Percentiles rank a stretch among this genome's conserved stretches.
Evolutionary conservation across 2,329 filamentous ascomycete genomes (phyloP).

Genomic region (Verticillium alfalfae): DNA sequence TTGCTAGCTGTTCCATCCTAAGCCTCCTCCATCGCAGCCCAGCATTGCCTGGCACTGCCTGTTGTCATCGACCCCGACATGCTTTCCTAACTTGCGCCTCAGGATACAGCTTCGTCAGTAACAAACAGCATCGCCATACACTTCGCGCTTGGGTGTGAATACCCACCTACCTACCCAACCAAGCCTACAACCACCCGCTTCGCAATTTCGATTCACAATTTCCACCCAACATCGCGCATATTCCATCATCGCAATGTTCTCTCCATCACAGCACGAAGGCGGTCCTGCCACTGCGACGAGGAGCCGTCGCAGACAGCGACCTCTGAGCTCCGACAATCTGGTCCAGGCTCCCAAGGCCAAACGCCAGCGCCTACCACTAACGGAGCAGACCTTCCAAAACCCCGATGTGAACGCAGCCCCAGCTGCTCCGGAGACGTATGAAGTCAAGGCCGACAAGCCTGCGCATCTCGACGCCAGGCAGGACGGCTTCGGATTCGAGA

Average conservation of each 20-base stretch:
- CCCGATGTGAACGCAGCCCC: constrained; percentile 29
- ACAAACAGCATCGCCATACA: neutral
- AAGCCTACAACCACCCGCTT: neutral
- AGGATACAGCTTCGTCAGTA: neutral
- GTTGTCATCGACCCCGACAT: neutral
- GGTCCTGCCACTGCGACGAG: constrained; percentile 52
- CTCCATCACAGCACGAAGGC: constrained; percentile 44
- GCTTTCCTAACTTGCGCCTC: neutral
- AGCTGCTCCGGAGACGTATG: constrained; percentile 44
- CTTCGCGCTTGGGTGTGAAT: neutral
- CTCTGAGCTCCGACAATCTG: constrained; percentile 48
- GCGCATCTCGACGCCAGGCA: constrained; percentile 37
- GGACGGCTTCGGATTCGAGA: constrained; percentile 42
- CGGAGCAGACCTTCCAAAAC: constrained; percentile 51
- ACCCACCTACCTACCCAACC: neutral
- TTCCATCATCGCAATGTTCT: constrained; percentile 46
- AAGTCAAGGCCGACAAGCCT: constrained; percentile 49
- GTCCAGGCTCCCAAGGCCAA: constrained; percentile 58
- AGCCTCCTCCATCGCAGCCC: neutral
- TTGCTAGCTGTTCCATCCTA: neutral
- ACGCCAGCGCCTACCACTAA: constrained; percentile 52
- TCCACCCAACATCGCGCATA: neutral
- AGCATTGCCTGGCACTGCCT: neutral
- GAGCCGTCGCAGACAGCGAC: constrained; percentile 57
- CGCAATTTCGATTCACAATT: neutral